Evolutionary conservation across 179 eudicot species (phyloP).

Genomic region (Drosera spatulata): DNA sequence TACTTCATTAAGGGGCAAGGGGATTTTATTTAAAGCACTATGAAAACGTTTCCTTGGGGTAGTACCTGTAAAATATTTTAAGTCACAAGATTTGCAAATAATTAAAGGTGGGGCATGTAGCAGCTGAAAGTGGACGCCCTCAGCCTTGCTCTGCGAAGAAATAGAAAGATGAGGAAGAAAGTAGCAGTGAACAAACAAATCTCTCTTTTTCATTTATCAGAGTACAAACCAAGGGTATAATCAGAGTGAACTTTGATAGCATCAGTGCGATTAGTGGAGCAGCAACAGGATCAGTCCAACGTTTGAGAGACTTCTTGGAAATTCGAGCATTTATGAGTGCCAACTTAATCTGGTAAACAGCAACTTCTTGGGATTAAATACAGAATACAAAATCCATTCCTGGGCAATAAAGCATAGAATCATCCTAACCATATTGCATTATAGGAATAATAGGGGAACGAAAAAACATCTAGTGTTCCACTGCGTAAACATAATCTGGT

Average conservation of each 20-base stretch:
- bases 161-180: neutral
- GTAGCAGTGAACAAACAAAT: conserved; percentile 2
- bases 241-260: conserved; percentile 87
- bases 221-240: conserved; percentile 72
- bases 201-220: neutral
- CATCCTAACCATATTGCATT: neutral
- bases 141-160: conserved; percentile 50
- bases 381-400: no score
- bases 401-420: neutral
- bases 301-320: conserved; percentile 53
- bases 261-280: conserved; percentile 50
- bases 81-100: conserved; percentile 59
- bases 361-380: neutral
- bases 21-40: no score
- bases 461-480: neutral
- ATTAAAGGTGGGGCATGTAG: conserved; percentile 77
- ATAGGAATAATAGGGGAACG: neutral
- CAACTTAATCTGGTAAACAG: conserved; percentile 40
- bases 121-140: conserved; percentile 79
- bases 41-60: neutral
- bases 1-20: no score
- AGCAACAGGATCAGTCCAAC: conserved; percentile 57
- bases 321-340: conserved; percentile 88
- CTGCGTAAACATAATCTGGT: no score
- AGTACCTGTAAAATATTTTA: conserved; percentile 58